These are phyloP conservation scores for Thielaviopsis punctulata DNA, from an alignment of 2,329 filamentous ascomycete genomes.

Conservation along the genomic window DNA sequence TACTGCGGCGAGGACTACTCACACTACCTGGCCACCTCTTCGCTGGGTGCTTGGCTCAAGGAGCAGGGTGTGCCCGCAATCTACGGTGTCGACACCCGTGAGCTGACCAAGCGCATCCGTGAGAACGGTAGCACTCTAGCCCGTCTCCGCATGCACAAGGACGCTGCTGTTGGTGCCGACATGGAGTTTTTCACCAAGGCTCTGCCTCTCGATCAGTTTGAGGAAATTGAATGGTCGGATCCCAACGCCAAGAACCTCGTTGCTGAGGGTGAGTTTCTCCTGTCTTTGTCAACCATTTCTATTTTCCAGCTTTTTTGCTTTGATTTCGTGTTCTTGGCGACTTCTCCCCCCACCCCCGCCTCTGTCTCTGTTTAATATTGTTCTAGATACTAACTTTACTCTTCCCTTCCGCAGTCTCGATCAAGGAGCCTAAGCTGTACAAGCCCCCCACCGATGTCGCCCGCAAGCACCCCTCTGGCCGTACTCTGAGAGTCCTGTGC, in stretches of 20 bases:
- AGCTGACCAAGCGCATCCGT: conserved; percentile 84
- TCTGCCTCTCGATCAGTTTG: conserved; percentile 39
- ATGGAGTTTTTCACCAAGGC: conserved; percentile 11
- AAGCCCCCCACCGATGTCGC: conserved; percentile 52
- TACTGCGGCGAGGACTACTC: conserved; percentile 94
- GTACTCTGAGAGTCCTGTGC: conserved; percentile 72
- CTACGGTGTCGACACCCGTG: conserved; percentile 85
- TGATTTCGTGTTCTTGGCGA: background rate
- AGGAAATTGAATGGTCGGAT: conserved; percentile 73
- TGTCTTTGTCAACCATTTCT: no score
- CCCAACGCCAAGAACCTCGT: conserved; percentile 89
- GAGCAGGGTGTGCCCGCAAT: conserved; percentile 89
- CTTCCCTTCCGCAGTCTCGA: conserved; percentile 55
- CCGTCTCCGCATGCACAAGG: conserved; percentile 58
- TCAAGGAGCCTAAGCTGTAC: conserved; percentile 72
- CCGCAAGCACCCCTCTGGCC: conserved; percentile 75
- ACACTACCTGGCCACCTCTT: conserved; percentile 80
- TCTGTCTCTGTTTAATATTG: background rate
- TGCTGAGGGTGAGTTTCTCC: conserved; percentile 61
- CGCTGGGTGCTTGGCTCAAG: conserved; percentile 86
- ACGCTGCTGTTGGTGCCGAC: conserved; percentile 17
- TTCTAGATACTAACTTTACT: conserved; percentile 16
- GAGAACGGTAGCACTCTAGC: conserved; percentile 94
- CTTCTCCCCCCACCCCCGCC: no score
- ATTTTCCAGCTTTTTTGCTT: background rate